These are phyloP conservation scores for Salix dunnii DNA, from an alignment of 345 rosid species.

Conservation along the genomic window DNA sequence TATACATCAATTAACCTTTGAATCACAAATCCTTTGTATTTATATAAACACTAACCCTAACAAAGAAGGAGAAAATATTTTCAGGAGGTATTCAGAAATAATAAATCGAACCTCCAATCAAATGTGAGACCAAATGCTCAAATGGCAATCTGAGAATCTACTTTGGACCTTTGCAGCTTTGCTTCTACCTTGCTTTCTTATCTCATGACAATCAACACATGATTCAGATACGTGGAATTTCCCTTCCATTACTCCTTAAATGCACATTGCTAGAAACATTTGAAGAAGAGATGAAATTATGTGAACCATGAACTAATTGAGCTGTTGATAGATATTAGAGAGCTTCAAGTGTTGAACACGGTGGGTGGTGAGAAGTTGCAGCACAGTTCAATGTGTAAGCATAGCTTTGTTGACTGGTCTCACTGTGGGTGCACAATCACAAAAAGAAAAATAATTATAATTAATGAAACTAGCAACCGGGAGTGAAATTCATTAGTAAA, in stretches of 20 bases:
- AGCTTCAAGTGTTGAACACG: slow-evolving; percentile 18
- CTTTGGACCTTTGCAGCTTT: not conserved
- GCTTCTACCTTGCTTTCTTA: not conserved
- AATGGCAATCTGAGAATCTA: not conserved
- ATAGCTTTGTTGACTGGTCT: slow-evolving; percentile 10
- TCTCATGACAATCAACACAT: not conserved
- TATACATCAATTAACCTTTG: not conserved
- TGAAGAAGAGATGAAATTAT: slow-evolving; percentile 25
- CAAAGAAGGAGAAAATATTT: not conserved
- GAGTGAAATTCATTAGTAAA: not conserved
- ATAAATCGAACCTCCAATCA: not conserved
- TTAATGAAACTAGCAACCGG: not conserved
- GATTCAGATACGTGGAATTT: slow-evolving; percentile 20
- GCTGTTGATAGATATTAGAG: not conserved
- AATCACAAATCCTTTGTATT: not conserved
- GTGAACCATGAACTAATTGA: slow-evolving; percentile 18
- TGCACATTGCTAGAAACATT: slow-evolving; percentile 20
- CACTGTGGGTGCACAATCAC: slow-evolving; percentile 10
- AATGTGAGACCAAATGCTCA: not conserved
- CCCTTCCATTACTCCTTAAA: slow-evolving; percentile 31
- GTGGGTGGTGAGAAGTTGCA: slow-evolving; percentile 18
- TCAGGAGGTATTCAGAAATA: not conserved
- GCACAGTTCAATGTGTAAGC: slow-evolving; percentile 10
- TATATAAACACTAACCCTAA: not conserved
- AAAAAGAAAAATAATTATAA: not conserved